Evolutionary conservation across 2,329 filamentous ascomycete genomes (phyloP).

Genomic region (Aspergillus transmontanensis): DNA sequence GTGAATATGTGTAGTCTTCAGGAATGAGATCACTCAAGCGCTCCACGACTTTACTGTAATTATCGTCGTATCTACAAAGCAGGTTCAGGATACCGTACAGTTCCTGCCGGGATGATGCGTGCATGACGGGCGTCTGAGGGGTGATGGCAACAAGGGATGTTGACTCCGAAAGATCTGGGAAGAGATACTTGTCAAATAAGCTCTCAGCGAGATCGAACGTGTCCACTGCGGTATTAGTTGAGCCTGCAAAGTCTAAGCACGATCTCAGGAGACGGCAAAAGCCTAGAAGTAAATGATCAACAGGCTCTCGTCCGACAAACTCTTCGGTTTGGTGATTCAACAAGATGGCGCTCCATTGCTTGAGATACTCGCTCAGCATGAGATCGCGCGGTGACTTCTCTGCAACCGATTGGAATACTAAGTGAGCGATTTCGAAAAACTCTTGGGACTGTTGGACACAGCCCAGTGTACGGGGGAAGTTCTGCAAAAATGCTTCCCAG

Average conservation of each 20-base stretch:
- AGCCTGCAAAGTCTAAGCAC: conserved; percentile 43
- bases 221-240: conserved; percentile 34
- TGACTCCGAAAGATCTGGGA: conserved; percentile 55
- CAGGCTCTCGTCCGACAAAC: conserved; percentile 50
- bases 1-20: conserved; percentile 63
- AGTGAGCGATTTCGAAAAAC: conserved; percentile 48
- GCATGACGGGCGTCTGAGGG: conserved; percentile 53
- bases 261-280: conserved; percentile 47
- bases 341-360: conserved; percentile 47
- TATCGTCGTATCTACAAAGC: conserved; percentile 55
- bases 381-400: conserved; percentile 41
- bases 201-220: conserved; percentile 48
- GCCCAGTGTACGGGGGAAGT: conserved; percentile 42
- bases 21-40: conserved; percentile 55
- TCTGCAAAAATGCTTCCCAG: conserved; percentile 47
- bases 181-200: conserved; percentile 67
- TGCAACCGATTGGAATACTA: conserved; percentile 46
- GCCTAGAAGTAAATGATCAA: conserved; percentile 47
- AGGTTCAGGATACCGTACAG: conserved; percentile 63
- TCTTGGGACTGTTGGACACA: conserved; percentile 46
- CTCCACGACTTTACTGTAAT: conserved; percentile 57
- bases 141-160: conserved; percentile 29
- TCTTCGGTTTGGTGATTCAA: conserved; percentile 47
- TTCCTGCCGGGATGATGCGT: conserved; percentile 58
- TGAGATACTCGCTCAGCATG: conserved; percentile 44